Evolutionary conservation across 225 moss, liverwort and hornwort genomes (phyloP), one percentile per base, ranked within the genome.

Genomic region (Sphagnum tenellum): DNA sequence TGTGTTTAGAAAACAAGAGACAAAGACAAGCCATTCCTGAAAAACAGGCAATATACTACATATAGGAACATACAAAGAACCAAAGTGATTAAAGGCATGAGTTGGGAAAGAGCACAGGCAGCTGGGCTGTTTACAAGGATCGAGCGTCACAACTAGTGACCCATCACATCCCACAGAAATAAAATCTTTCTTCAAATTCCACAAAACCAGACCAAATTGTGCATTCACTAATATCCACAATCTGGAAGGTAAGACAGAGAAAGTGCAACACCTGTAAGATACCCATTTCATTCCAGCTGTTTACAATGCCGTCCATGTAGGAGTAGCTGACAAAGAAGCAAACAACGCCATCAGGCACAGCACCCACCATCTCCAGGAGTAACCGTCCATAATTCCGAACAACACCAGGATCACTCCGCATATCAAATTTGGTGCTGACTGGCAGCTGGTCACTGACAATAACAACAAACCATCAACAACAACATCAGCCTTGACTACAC

Each of bases 281-380:
- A 29, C 98, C 98, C 93, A 93, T 98, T 86, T 98, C 98, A 65
- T 98, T 98, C 98, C 98, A 98, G 75, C 98, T 98, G 71, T 98
- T 98, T 71, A 98, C 90, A 62, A 98, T 98, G 57, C 98, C 90
- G 66, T 98, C 98, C 98, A 98, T 98, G 68, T 98, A 98, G 46
- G 98, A 98, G 67, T 98, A 98, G 82, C 98, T 98, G 66, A 98
- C 98, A 77, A 98, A 98, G 67, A 98, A 98, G 72, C 93, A 98
- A 47, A 98, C 98, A 62, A 98, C 84, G 60, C 98, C 98, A 77
- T 98, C 98, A 47, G 98, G 98, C 68, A 98, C 93, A 64, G 93
- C 84, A 51, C 79, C 76, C 60, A 88, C 93, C 98, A 98, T 98
- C 70, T 98, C 98, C 64, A 98, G 79, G 47, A 98, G 78, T 57